Base-by-base conservation (phyloP, 2,329 filamentous ascomycete species). In the Westerdykella aurantiaca region DNA sequence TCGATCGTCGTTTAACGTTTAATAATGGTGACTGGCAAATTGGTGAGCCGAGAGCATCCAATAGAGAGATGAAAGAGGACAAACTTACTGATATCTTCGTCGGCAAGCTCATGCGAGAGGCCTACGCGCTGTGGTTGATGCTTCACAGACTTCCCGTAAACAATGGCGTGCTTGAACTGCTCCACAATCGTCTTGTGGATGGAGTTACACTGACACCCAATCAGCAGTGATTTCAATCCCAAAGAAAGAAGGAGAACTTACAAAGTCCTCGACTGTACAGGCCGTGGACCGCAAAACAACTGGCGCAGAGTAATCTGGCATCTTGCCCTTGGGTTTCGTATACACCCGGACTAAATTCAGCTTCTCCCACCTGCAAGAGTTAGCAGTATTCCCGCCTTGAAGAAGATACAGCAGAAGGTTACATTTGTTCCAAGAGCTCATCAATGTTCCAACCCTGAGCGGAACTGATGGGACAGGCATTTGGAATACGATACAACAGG, bases 91-190 rank as follows among this genome's bases (percentile, higher is more conserved):
- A 98, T 95, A 72, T 98, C 93, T 73, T 98, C 93, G 68, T 98
- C 93, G 45, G 82, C 88, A 61, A 98, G 77, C 74, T 95, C 88
- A 68, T 98, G 93, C 42, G 80, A 75, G 53, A 98, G 78, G 39
- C 93, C 93, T 50, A 97, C 93, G 61, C 90, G 82, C 72, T 98
- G 93, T 53, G 93, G 93, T 72, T 97, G 93, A 73, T 98, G 93
- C 78, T 97, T 97, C 56, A 97, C 91, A 44, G 90, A 96, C 68
- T 91, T 93, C 56, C 93, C 93, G 69, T 97, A 98, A 34, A 98
- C 93, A 64, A 98, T 85, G 43, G 93, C 93, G 49, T 84, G 81
- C 71, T 91, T 94, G 78, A 98, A 98, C 58, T 95, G 85, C 58
- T 98, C 93, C 44, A 93, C 79, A 65, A 98, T 97, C 44, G 82